Evolutionary conservation across 2,329 filamentous ascomycete genomes (phyloP).

Genomic region (Clathrospora elynae): DNA sequence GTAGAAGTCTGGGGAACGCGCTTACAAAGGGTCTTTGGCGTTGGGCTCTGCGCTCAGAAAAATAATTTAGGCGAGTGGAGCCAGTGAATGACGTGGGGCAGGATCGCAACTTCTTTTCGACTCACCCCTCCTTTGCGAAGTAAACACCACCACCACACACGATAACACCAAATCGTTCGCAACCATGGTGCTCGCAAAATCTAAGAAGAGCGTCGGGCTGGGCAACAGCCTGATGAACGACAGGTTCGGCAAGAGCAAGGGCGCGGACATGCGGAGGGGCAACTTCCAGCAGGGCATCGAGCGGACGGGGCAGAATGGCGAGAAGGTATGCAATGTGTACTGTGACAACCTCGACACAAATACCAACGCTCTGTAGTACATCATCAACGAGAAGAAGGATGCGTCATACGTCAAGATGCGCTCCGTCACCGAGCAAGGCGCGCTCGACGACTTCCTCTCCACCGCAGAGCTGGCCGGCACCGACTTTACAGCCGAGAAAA

Average conservation of each 20-base stretch:
- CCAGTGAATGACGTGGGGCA: constrained; percentile 61
- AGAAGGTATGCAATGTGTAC: constrained; percentile 59
- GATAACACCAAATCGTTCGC: constrained; percentile 17
- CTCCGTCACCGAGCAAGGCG: constrained; percentile 95
- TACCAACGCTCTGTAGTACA: constrained; percentile 64
- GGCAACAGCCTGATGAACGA: constrained; percentile 99
- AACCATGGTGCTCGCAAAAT: constrained; percentile 81
- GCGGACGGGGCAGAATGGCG: constrained; percentile 73
- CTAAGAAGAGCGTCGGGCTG: constrained; percentile 91
- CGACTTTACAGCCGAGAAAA: constrained; percentile 98
- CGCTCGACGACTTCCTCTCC: constrained; percentile 92
- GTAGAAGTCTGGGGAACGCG: constrained; percentile 34
- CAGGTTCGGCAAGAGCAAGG: constrained; percentile 92
- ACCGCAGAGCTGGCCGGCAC: constrained; percentile 97
- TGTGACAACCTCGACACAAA: background rate
- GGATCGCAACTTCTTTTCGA: constrained; percentile 25
- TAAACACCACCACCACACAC: constrained; percentile 25
- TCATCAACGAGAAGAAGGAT: constrained; percentile 88
- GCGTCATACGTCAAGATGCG: constrained; percentile 99
- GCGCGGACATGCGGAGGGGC: constrained; percentile 76
- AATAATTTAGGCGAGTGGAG: constrained; percentile 60
- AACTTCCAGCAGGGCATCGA: constrained; percentile 69
- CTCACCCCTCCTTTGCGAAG: constrained; percentile 21
- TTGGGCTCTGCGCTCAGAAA: constrained; percentile 53
- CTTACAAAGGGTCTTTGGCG: constrained; percentile 38